Percentiles rank a stretch among this genome's conserved stretches.
These are phyloP conservation scores for Papiliotrema nemorosa DNA, from an alignment of 1,284 basidiomycete genomes.

Conservation along the genomic window DNA sequence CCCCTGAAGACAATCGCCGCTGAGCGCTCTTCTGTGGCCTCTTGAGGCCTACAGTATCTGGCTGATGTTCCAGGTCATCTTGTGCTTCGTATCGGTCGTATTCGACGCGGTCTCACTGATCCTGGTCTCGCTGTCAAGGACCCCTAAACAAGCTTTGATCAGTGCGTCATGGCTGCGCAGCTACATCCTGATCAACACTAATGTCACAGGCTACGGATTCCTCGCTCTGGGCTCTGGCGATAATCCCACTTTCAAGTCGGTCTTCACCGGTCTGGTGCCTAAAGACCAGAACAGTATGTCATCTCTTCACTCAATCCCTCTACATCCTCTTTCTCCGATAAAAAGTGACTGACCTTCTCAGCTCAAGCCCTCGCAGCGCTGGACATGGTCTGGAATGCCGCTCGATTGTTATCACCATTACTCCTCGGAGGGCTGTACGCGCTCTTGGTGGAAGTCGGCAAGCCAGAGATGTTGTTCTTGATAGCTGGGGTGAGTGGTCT, in stretches of 20 bases:
- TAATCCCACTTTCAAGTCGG: conserved; percentile 35
- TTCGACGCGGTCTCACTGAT: conserved; percentile 26
- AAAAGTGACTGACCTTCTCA: background rate
- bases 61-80: conserved; percentile 17
- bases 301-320: background rate
- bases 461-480: conserved; percentile 31
- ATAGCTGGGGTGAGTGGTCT: conserved; percentile 33
- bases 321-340: background rate
- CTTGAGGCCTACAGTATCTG: too few relatives aligned
- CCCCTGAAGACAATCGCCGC: background rate
- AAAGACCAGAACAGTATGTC: conserved; percentile 26
- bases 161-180: conserved; percentile 8
- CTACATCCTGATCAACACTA: background rate
- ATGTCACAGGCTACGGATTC: conserved; percentile 20
- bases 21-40: too few relatives aligned
- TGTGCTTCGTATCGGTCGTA: conserved; percentile 26
- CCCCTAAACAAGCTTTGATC: conserved; percentile 25
- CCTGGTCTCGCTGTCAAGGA: conserved; percentile 24
- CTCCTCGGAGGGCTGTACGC: conserved; percentile 31
- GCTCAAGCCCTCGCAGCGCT: conserved; percentile 34
- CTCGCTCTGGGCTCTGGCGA: conserved; percentile 33
- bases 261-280: conserved; percentile 29
- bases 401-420: conserved; percentile 26
- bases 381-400: conserved; percentile 33
- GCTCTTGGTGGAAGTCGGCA: conserved; percentile 25